phyloP scores from a whole-genome alignment of 2,329 filamentous ascomycete species.

The Orbilia blumenaviensis region DNA sequence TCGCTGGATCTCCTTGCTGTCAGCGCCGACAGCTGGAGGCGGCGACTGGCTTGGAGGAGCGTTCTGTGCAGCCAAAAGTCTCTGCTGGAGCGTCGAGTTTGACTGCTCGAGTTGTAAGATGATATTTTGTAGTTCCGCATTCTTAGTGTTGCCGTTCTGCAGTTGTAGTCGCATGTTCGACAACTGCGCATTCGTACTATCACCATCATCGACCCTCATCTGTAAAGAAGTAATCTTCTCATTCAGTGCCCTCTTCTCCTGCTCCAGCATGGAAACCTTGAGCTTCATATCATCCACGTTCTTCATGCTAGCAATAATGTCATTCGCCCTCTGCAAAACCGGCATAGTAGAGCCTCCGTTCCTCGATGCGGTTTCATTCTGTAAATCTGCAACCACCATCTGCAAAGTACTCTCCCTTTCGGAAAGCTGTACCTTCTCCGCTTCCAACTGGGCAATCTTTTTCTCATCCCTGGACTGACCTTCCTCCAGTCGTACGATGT shows the following conservation, averaged over 20 bases:
- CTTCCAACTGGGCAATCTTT: slow-evolving; percentile 26
- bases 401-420: slow-evolving; percentile 43
- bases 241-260: slow-evolving; percentile 42
- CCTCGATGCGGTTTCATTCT: slow-evolving; percentile 34
- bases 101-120: slow-evolving; percentile 37
- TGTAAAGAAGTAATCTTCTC: slow-evolving; percentile 43
- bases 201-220: slow-evolving; percentile 46
- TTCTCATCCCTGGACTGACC: slow-evolving; percentile 36
- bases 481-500: slow-evolving; percentile 42
- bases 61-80: slow-evolving; percentile 29
- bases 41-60: slow-evolving; percentile 31
- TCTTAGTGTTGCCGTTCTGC: slow-evolving; percentile 46
- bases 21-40: slow-evolving; percentile 23
- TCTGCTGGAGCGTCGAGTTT: slow-evolving; percentile 37
- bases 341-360: slow-evolving; percentile 46
- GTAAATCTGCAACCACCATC: slow-evolving; percentile 43
- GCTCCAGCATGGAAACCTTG: slow-evolving; percentile 50
- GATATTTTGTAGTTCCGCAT: slow-evolving; percentile 44
- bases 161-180: slow-evolving; percentile 46
- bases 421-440: slow-evolving; percentile 23
- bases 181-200: slow-evolving; percentile 27
- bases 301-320: slow-evolving; percentile 49
- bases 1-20: slow-evolving; percentile 35
- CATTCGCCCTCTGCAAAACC: slow-evolving; percentile 35
- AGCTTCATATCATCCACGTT: slow-evolving; percentile 46